Conservation (phyloP, 306 rosid species). For the Hippophae gyantsensis region DNA sequence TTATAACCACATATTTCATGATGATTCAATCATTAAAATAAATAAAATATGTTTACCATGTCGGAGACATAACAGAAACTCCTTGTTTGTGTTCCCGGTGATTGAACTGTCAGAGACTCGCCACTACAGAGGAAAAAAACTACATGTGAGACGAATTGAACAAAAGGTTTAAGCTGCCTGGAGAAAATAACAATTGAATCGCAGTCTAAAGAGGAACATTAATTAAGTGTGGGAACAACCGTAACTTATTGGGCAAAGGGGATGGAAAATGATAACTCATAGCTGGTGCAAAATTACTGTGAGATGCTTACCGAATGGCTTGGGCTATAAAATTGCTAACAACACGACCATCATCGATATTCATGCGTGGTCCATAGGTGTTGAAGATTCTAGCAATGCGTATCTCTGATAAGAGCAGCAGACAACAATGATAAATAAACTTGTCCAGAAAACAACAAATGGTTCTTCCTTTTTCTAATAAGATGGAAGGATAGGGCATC, state of each 20-base stretch:
- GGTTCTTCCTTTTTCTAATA: not conserved
- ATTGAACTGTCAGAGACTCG: slow-evolving; percentile 51
- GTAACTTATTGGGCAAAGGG: not conserved
- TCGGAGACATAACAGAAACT: slow-evolving; percentile 52
- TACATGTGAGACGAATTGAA: slow-evolving; percentile 1
- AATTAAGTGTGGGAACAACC: not conserved
- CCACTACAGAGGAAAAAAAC: slow-evolving; percentile 32
- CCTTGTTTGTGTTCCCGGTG: slow-evolving; percentile 44
- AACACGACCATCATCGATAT: slow-evolving; percentile 94
- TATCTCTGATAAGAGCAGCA: slow-evolving; percentile 36
- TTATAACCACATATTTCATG: not conserved
- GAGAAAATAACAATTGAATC: not conserved
- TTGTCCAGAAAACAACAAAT: not conserved
- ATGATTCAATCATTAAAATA: not conserved
- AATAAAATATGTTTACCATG: slow-evolving; percentile 26
- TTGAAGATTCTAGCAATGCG: slow-evolving; percentile 90
- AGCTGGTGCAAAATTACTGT: not conserved
- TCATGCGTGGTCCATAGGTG: slow-evolving; percentile 98
- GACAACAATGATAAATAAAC: not conserved
- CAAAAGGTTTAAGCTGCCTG: not conserved
- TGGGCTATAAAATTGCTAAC: slow-evolving; percentile 98
- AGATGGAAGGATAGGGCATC: not conserved
- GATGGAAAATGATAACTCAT: not conserved
- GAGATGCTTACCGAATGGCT: slow-evolving; percentile 61
- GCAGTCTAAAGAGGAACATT: not conserved